Evolutionary conservation across 176 grass and related monocot genomes (phyloP).

Genomic region (Triticum timopheevii): DNA sequence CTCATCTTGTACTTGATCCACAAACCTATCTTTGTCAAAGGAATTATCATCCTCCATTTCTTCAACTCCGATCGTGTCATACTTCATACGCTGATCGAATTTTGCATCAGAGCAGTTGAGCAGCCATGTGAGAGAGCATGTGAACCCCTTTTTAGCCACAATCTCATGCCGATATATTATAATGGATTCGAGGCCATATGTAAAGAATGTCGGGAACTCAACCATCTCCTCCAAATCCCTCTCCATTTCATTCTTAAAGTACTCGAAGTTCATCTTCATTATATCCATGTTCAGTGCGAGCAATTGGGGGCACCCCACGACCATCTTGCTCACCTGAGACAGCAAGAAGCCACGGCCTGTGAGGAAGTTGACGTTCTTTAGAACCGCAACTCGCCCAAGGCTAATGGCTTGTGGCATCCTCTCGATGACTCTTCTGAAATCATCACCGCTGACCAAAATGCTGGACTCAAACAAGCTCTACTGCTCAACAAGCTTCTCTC

Average conservation of each 20-base stretch:
- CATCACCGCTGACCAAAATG: conserved; percentile 54
- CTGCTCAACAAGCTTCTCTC: conserved; percentile 49
- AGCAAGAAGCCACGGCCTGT: conserved; percentile 56
- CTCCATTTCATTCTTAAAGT: conserved; percentile 68
- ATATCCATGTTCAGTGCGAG: conserved; percentile 76
- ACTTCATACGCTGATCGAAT: conserved; percentile 69
- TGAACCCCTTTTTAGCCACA: conserved; percentile 52
- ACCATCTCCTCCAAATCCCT: conserved; percentile 68
- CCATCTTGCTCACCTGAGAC: conserved; percentile 68
- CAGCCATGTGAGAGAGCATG: conserved; percentile 73
- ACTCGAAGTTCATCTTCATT: conserved; percentile 72
- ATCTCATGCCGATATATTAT: conserved; percentile 63
- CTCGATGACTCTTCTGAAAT: conserved; percentile 69
- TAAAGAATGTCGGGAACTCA: conserved; percentile 77
- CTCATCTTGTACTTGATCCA: conserved; percentile 23
- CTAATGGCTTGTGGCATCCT: conserved; percentile 76
- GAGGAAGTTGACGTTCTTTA: conserved; percentile 78
- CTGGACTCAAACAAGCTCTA: conserved; percentile 62
- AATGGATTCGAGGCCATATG: conserved; percentile 64
- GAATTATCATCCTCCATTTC: conserved; percentile 63
- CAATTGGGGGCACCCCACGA: conserved; percentile 54
- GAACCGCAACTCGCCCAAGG: conserved; percentile 48
- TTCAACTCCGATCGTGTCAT: conserved; percentile 75
- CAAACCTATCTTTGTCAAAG: conserved; percentile 35
- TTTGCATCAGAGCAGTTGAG: conserved; percentile 69